Conservation (phyloP, 2,329 filamentous ascomycete species). For the Colletotrichum salicis region DNA sequence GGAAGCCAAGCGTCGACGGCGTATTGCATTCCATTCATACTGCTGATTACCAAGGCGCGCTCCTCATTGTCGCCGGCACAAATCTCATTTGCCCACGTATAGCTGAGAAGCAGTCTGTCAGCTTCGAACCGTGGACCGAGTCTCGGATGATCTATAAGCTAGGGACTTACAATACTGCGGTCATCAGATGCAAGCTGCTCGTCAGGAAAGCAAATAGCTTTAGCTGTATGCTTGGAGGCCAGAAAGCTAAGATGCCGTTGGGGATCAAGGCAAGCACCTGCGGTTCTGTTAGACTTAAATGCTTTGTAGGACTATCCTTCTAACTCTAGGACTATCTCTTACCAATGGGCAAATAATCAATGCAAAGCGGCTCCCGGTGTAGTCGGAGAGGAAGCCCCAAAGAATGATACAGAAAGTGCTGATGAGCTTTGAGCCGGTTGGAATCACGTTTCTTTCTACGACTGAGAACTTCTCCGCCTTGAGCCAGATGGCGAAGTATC, state of each 20-base stretch:
- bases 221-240: conserved; percentile 7
- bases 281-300: background rate
- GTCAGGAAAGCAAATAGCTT: conserved; percentile 25
- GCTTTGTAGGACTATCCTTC: no score
- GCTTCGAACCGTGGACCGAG: no score
- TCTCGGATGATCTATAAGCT: background rate
- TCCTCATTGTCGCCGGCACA: conserved; percentile 41
- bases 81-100: conserved; percentile 26
- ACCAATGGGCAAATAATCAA: conserved; percentile 16
- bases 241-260: conserved; percentile 20
- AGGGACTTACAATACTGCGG: conserved; percentile 19
- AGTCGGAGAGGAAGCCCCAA: conserved; percentile 41
- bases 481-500: conserved; percentile 41
- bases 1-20: conserved; percentile 29
- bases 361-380: conserved; percentile 16
- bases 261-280: conserved; percentile 18
- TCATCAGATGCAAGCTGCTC: conserved; percentile 26
- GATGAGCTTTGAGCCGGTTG: conserved; percentile 40
- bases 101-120: background rate
- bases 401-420: conserved; percentile 33
- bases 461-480: conserved; percentile 41
- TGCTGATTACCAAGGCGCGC: conserved; percentile 44
- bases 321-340: background rate
- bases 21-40: conserved; percentile 40
- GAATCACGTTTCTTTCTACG: conserved; percentile 39